These are phyloP conservation scores for Aspergillus carlsbadensis DNA, from an alignment of 495 filamentous ascomycete species.

Conservation along the genomic window DNA sequence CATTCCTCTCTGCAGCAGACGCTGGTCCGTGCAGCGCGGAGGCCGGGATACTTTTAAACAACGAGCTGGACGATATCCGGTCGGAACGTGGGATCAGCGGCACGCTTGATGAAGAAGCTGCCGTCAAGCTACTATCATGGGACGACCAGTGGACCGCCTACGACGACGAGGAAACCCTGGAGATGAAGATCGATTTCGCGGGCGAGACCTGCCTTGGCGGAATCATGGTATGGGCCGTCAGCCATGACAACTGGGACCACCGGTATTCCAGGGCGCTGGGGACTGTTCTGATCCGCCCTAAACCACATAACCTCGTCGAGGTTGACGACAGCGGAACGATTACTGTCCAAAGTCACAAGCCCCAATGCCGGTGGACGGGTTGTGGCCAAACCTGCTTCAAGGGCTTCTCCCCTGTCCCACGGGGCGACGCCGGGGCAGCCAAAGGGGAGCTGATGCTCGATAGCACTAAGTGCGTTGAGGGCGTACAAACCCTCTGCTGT, in stretches of 20 bases:
- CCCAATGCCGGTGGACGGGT: not conserved
- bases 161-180: conserved; percentile 38
- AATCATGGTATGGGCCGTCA: conserved; percentile 43
- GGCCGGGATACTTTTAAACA: conserved; percentile 13
- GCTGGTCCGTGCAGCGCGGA: conserved; percentile 30
- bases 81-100: not conserved
- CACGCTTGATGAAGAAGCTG: conserved; percentile 10
- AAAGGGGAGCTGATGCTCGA: not conserved
- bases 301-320: no score
- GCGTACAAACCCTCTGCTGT: not conserved
- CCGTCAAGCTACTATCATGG: conserved; percentile 30
- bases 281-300: no score
- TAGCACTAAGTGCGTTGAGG: not conserved
- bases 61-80: conserved; percentile 15
- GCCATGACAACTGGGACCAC: conserved; percentile 4
- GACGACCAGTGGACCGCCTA: conserved; percentile 45
- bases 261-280: not conserved
- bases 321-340: no score
- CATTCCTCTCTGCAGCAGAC: conserved; percentile 17
- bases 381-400: not conserved
- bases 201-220: conserved; percentile 37
- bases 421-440: not conserved
- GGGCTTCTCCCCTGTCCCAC: not conserved
- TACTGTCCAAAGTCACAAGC: no score
- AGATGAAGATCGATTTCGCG: conserved; percentile 31